phyloP scores from a whole-genome alignment of 2,329 filamentous ascomycete genomes.

The Scytalidium sp. region DNA sequence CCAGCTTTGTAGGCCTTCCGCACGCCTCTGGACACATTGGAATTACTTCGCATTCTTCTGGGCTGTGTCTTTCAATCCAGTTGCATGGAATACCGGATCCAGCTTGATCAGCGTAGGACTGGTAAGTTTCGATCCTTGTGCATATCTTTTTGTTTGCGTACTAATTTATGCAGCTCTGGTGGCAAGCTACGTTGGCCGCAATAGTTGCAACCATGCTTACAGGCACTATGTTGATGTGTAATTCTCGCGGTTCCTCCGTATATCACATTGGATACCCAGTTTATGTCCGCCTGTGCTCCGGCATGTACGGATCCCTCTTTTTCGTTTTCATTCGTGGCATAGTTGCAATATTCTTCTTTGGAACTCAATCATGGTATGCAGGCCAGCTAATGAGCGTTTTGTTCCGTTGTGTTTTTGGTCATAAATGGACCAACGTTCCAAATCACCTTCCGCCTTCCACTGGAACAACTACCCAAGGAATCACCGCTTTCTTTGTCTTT shows the following conservation, averaged over 20 bases:
- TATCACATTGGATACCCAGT: slow-evolving; percentile 5
- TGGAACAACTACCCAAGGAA: slow-evolving; percentile 47
- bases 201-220: slow-evolving; percentile 1
- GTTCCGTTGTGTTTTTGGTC: slow-evolving; percentile 36
- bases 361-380: slow-evolving; percentile 61
- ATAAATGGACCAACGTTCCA: slow-evolving; percentile 35
- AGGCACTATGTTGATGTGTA: slow-evolving; percentile 1
- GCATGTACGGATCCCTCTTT: slow-evolving; percentile 35
- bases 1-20: neutral
- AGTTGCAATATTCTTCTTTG: slow-evolving; percentile 51
- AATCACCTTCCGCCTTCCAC: slow-evolving; percentile 45
- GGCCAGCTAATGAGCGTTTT: slow-evolving; percentile 42
- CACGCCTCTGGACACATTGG: slow-evolving; percentile 1
- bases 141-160: neutral
- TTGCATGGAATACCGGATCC: slow-evolving; percentile 46
- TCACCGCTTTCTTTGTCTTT: slow-evolving; percentile 51
- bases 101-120: slow-evolving; percentile 46
- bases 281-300: slow-evolving; percentile 27
- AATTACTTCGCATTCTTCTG: slow-evolving; percentile 7
- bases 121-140: slow-evolving; percentile 12
- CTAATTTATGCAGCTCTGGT: slow-evolving; percentile 2
- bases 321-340: slow-evolving; percentile 34
- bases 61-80: slow-evolving; percentile 21
- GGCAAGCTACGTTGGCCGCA: slow-evolving; percentile 3
- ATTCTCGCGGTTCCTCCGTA: slow-evolving; percentile 4